Base-by-base conservation (phyloP, 345 rosid species). In the Eucalyptus grandis region DNA sequence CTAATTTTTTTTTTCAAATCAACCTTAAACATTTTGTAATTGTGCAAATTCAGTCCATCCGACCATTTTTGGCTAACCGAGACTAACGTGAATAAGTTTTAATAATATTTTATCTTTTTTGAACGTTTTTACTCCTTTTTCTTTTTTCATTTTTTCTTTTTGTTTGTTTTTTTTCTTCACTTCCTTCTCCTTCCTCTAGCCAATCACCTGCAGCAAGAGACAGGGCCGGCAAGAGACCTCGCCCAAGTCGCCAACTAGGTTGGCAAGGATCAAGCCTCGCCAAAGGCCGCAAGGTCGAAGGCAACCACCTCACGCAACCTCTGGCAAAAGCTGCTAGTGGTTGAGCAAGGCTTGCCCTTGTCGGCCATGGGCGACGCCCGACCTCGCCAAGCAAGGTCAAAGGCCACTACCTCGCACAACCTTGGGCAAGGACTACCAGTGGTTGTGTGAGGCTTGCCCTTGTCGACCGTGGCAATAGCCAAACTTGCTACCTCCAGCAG, bases 401-500 rank as follows among this genome's bases (percentile, higher is more conserved):
- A 53, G 24, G 24, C 58, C 58, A 1, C 10, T 53, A 53, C 58
- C 58, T 53, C 22, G 5, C 56, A 53, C 24, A 2, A 1, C 58
- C 58, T 53, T 1, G 0, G 0, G 58, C 11, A 53, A 19, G 24
- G 58, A 24, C 11, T 53, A 53, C 58, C 0, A 8, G 11, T 53
- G 58, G 24, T 0, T 19, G 0, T 53, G 56, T 1, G 5, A 8
- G 58, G 5, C 58, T 19, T 2, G 9, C 24, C 58, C 10, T 53
- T 21, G 4, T 1, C 1, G 0, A 10, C 0, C 1, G 0, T 53
- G 58, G 58, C 11, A 2, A 53, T 53, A 10, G 2, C 58, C 10
- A 53, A 53, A 21, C 4, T 53, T 19, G 58, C 58, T 53, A 53
- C 24, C 58, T 19, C 10, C 2, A 0, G 0, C 58, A 53, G 0